Conservation (phyloP, 2,329 filamentous ascomycete genomes). For the Dissoconium aciculare region DNA sequence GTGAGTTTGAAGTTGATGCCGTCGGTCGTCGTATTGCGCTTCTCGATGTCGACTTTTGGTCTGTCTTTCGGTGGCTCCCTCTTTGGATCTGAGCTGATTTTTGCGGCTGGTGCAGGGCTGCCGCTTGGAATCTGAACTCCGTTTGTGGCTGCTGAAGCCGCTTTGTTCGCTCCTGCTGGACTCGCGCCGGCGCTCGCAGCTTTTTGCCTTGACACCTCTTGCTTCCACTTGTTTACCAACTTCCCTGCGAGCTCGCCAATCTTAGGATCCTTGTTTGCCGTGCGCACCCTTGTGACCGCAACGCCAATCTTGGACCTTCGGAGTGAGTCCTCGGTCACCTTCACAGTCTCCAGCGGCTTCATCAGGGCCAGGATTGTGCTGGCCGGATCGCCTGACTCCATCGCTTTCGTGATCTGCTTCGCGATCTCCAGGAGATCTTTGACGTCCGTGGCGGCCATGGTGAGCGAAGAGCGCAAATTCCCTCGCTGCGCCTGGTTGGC, state of each 20-base stretch:
- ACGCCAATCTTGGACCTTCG: slow-evolving; percentile 86
- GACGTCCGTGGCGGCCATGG: slow-evolving; percentile 48
- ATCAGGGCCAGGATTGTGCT: slow-evolving; percentile 59
- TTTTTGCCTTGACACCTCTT: slow-evolving; percentile 40
- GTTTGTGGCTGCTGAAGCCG: slow-evolving; percentile 23
- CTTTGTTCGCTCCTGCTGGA: slow-evolving; percentile 26
- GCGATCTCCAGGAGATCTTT: slow-evolving; percentile 67
- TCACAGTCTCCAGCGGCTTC: slow-evolving; percentile 63
- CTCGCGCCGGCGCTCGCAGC: slow-evolving; percentile 28
- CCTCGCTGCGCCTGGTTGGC: too few relatives aligned
- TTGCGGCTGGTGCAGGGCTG: slow-evolving; percentile 23
- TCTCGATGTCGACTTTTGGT: slow-evolving; percentile 49
- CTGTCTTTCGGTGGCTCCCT: slow-evolving; percentile 28
- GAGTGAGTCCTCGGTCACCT: slow-evolving; percentile 77
- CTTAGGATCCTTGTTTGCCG: slow-evolving; percentile 54
- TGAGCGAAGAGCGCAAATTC: too few relatives aligned
- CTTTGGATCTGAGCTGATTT: slow-evolving; percentile 29
- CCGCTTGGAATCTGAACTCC: slow-evolving; percentile 20
- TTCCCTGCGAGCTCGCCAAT: slow-evolving; percentile 63
- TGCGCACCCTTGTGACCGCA: slow-evolving; percentile 69
- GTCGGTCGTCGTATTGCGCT: slow-evolving; percentile 70
- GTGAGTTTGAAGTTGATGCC: slow-evolving; percentile 65
- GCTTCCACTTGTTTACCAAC: slow-evolving; percentile 79
- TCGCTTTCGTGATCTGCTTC: slow-evolving; percentile 66
- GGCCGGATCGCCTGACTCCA: slow-evolving; percentile 57